phyloP scores from a whole-genome alignment of 1,284 basidiomycete genomes.

The Taiwanofungus camphoratus region DNA sequence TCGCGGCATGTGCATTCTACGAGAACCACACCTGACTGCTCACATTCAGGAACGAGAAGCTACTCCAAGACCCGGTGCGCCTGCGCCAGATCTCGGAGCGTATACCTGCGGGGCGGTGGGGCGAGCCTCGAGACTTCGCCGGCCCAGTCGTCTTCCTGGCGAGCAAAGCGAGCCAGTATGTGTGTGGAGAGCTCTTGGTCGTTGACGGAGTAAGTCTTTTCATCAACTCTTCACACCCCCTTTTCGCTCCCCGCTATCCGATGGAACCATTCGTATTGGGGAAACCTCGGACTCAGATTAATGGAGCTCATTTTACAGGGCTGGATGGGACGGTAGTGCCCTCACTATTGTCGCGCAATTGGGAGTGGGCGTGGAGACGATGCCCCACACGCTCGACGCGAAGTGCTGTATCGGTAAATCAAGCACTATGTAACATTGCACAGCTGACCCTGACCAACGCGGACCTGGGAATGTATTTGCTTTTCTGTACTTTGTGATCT shows the following conservation, averaged over 20 bases:
- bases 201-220: slow-evolving; percentile 60
- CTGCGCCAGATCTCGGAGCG: slow-evolving; percentile 88
- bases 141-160: slow-evolving; percentile 90
- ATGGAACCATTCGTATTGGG: not conserved
- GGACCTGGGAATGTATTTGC: too few species aligned
- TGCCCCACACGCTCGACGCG: not conserved
- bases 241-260: not conserved
- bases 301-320: slow-evolving; percentile 48
- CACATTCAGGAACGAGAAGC: slow-evolving; percentile 63
- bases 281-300: slow-evolving; percentile 1
- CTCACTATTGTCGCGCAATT: not conserved
- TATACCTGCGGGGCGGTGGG: slow-evolving; percentile 92
- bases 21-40: not conserved
- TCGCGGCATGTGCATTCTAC: not conserved
- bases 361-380: not conserved
- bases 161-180: slow-evolving; percentile 81
- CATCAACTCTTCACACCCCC: not conserved
- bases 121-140: slow-evolving; percentile 82
- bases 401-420: not conserved
- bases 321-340: slow-evolving; percentile 55
- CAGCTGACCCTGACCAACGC: too few species aligned
- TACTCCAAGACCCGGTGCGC: slow-evolving; percentile 70
- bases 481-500: too few species aligned
- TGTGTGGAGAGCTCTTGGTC: slow-evolving; percentile 82
- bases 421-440: not conserved